These are phyloP conservation scores for Colletotrichum phormii DNA, from an alignment of 2,329 filamentous ascomycete genomes.

Conservation along the genomic window DNA sequence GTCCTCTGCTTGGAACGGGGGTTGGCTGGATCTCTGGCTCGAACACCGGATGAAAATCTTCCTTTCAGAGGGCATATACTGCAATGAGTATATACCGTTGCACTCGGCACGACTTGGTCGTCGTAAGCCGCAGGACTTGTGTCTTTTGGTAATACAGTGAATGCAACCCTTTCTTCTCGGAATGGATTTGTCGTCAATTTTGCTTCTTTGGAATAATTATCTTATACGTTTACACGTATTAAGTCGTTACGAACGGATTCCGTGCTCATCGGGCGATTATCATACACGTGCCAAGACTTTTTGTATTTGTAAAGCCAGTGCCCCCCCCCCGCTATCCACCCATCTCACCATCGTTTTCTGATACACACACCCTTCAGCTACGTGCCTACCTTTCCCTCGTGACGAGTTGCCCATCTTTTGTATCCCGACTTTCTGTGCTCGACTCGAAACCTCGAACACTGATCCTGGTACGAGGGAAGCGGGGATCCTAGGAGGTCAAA, in stretches of 20 bases:
- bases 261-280: slow-evolving; percentile 6
- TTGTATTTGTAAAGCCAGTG: slow-evolving; percentile 16
- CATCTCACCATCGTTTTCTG: background rate
- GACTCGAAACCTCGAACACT: background rate
- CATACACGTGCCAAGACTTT: slow-evolving; percentile 24
- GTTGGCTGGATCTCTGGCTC: background rate
- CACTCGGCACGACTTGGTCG: background rate
- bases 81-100: background rate
- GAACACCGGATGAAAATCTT: slow-evolving; percentile 21
- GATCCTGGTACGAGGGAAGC: background rate
- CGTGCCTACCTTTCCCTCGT: background rate
- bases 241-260: background rate
- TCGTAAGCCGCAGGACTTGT: background rate
- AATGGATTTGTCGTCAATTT: background rate
- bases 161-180: background rate
- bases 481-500: background rate
- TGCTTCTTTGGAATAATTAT: background rate
- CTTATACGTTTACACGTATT: background rate
- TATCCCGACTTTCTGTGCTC: background rate
- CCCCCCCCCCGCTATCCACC: background rate
- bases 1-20: background rate
- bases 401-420: background rate
- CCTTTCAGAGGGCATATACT: background rate
- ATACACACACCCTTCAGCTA: slow-evolving; percentile 17
- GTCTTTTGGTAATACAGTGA: background rate